Conservation (phyloP, 805 yeast species). For the Wickerhamomyces silvicola region DNA sequence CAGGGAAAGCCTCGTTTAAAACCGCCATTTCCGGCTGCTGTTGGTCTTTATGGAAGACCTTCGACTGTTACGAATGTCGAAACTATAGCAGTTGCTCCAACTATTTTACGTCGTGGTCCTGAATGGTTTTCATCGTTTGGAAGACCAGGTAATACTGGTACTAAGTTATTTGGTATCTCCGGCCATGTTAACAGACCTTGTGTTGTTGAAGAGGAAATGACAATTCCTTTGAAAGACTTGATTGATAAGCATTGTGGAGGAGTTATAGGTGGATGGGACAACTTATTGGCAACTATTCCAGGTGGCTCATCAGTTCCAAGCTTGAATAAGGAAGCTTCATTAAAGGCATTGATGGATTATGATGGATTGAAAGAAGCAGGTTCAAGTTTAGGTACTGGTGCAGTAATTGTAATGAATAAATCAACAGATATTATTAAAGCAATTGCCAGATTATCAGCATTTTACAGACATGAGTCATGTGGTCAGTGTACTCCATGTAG, state of each 20-base stretch:
- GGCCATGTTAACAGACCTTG: conserved; percentile 92
- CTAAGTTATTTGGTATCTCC: conserved; percentile 78
- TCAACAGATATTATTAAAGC: conserved; percentile 80
- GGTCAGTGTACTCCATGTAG: conserved; percentile 95
- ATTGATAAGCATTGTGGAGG: conserved; percentile 90
- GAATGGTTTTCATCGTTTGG: conserved; percentile 83
- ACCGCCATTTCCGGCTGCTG: conserved; percentile 95
- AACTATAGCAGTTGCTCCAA: conserved; percentile 86
- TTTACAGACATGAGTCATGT: conserved; percentile 89
- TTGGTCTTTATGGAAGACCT: conserved; percentile 87
- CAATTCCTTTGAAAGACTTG: conserved; percentile 76
- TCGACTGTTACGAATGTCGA: conserved; percentile 88
- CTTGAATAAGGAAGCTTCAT: conserved; percentile 61
- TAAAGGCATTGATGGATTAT: conserved; percentile 74
- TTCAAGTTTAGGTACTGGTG: conserved; percentile 88
- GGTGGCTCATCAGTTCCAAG: conserved; percentile 89
- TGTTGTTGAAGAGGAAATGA: conserved; percentile 92
- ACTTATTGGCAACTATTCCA: conserved; percentile 79
- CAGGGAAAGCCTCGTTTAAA: conserved; percentile 91
- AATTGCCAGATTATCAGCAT: conserved; percentile 76
- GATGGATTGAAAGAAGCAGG: conserved; percentile 83
- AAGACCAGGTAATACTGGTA: conserved; percentile 78
- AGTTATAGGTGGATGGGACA: conserved; percentile 89
- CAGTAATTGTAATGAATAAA: conserved; percentile 87
- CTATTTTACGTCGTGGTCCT: conserved; percentile 84